Evolutionary conservation across 2,329 filamentous ascomycete genomes (phyloP).

Genomic region (Coniosporium tulheliwenetii): DNA sequence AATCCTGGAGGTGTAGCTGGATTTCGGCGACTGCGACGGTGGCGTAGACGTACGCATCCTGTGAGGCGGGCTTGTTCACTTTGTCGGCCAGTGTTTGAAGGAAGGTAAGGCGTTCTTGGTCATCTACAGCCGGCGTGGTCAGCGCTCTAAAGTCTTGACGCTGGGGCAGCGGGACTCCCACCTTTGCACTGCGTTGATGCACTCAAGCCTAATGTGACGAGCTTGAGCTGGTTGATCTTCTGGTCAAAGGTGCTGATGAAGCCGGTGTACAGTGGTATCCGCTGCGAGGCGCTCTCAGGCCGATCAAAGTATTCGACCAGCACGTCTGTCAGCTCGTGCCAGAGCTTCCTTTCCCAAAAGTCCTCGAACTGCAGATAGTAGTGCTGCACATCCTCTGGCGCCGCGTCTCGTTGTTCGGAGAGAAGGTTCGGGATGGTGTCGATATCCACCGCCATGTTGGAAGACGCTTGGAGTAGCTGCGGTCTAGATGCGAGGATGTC

Average conservation of each 20-base stretch:
- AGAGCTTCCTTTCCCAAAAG: slow-evolving; percentile 95
- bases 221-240: slow-evolving; percentile 97
- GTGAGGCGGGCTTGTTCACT: slow-evolving; percentile 81
- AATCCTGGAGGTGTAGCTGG: slow-evolving; percentile 64
- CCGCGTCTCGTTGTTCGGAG: slow-evolving; percentile 72
- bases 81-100: slow-evolving; percentile 69
- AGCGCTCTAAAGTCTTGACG: slow-evolving; percentile 4
- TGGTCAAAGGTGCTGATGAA: slow-evolving; percentile 95
- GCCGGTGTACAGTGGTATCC: slow-evolving; percentile 79
- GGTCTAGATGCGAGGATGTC: background rate
- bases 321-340: slow-evolving; percentile 92
- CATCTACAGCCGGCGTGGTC: slow-evolving; percentile 42
- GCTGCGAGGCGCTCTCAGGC: slow-evolving; percentile 65
- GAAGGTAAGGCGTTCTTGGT: slow-evolving; percentile 73
- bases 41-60: slow-evolving; percentile 92
- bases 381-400: slow-evolving; percentile 74
- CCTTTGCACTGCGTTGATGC: slow-evolving; percentile 73
- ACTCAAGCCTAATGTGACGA: slow-evolving; percentile 78
- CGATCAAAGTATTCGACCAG: slow-evolving; percentile 79
- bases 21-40: slow-evolving; percentile 79
- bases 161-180: slow-evolving; percentile 20
- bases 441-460: slow-evolving; percentile 50
- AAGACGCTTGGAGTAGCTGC: background rate
- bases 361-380: slow-evolving; percentile 88
- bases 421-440: slow-evolving; percentile 88